Evolutionary conservation across 192 early-diverging fungal genomes (phyloP).

Genomic region (Backusella psychrophila): DNA sequence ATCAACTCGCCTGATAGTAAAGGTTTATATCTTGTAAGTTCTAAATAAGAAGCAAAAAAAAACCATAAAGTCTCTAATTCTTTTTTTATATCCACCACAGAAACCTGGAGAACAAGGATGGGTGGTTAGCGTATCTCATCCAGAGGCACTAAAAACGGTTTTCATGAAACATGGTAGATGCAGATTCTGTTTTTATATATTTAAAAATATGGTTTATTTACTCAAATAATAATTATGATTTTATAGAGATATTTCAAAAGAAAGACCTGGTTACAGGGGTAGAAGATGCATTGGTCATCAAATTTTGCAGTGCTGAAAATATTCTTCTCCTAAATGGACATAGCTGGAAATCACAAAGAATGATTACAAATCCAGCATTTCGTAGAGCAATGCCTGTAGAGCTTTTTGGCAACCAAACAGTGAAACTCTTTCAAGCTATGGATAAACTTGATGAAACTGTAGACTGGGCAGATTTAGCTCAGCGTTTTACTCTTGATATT

Average conservation of each 20-base stretch:
- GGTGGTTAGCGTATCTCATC: background rate
- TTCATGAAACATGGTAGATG: background rate
- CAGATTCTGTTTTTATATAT: background rate
- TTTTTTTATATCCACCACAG: background rate
- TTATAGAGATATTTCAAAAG: background rate
- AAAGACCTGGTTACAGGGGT: background rate
- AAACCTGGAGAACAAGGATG: background rate
- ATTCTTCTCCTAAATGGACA: background rate
- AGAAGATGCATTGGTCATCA: background rate
- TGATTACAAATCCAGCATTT: constrained; percentile 33
- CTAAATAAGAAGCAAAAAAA: background rate
- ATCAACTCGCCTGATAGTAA: background rate
- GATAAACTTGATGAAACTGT: background rate
- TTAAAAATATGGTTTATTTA: background rate
- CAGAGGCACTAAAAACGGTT: background rate
- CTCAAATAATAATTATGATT: background rate
- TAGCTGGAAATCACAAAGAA: background rate
- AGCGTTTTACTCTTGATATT: constrained; percentile 15
- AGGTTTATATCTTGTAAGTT: background rate
- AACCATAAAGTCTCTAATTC: too few relatives aligned
- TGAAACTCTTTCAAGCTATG: constrained; percentile 18
- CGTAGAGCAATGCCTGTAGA: constrained; percentile 27
- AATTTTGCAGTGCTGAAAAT: background rate
- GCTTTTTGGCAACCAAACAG: constrained; percentile 16
- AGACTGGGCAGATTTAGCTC: background rate